Conservation (phyloP, 768 basidiomycete species). For the Leccinum olivaceopallidum region DNA sequence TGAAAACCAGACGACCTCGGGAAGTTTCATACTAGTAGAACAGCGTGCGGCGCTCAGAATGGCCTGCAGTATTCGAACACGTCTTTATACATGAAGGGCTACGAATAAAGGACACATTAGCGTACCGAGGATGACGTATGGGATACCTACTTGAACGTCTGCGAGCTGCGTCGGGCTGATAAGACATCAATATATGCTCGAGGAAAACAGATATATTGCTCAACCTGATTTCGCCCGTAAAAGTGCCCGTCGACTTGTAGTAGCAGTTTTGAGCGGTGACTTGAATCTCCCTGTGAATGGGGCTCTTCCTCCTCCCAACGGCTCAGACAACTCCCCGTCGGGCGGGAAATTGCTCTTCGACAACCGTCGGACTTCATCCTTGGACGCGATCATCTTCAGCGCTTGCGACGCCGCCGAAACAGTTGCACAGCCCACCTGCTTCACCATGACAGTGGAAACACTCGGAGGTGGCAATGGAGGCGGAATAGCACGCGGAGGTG, state of each 20-base stretch:
- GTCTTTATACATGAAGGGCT: background rate
- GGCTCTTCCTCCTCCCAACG: slow-evolving; percentile 37
- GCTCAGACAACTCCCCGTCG: slow-evolving; percentile 5
- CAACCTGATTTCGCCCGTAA: slow-evolving; percentile 92
- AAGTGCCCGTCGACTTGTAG: slow-evolving; percentile 82
- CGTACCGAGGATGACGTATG: slow-evolving; percentile 89
- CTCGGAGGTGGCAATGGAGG: slow-evolving; percentile 46
- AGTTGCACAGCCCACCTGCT: slow-evolving; percentile 25
- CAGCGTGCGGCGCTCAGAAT: slow-evolving; percentile 93
- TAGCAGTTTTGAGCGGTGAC: slow-evolving; percentile 94
- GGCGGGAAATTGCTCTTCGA: slow-evolving; percentile 13
- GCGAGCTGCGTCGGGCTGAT: slow-evolving; percentile 77
- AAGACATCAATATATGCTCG: background rate
- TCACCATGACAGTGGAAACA: slow-evolving; percentile 32
- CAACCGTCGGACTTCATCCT: slow-evolving; percentile 39
- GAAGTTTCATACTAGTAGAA: slow-evolving; percentile 74
- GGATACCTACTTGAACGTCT: slow-evolving; percentile 67
- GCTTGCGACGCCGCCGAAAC: slow-evolving; percentile 49
- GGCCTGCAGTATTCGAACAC: slow-evolving; percentile 47
- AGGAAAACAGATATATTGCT: slow-evolving; percentile 13
- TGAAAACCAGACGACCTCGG: slow-evolving; percentile 67
- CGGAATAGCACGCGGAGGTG: slow-evolving; percentile 32
- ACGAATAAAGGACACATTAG: background rate
- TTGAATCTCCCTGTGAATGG: slow-evolving; percentile 65
- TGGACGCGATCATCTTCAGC: slow-evolving; percentile 56